Percentiles rank a stretch among this genome's conserved stretches.
phyloP scores from a whole-genome alignment of 768 basidiomycete species.

The Termitomyces sp. region DNA sequence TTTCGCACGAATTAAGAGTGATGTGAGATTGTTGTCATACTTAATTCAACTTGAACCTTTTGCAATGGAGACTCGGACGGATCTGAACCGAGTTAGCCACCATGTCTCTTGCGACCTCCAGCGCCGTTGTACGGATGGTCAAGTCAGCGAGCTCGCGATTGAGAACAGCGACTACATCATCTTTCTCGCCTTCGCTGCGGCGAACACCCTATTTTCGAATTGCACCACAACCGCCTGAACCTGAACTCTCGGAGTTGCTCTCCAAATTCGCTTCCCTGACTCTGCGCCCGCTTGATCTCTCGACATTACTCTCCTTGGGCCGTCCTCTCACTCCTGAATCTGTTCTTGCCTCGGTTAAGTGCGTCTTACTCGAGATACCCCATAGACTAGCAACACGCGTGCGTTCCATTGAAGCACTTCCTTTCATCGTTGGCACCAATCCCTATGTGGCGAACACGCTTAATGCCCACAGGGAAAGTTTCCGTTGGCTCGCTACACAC shows the following conservation, averaged over 20 bases:
- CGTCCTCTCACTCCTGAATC: slow-evolving; percentile 70
- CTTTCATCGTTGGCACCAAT: slow-evolving; percentile 88
- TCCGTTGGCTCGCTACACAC: slow-evolving; percentile 66
- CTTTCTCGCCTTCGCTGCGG: not conserved
- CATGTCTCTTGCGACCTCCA: slow-evolving; percentile 8
- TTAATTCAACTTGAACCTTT: not conserved
- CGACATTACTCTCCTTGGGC: slow-evolving; percentile 72
- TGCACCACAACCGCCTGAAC: slow-evolving; percentile 48
- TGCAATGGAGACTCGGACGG: slow-evolving; percentile 10
- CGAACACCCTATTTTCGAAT: slow-evolving; percentile 29
- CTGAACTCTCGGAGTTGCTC: slow-evolving; percentile 58
- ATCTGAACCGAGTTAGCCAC: slow-evolving; percentile 11
- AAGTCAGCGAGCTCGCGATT: slow-evolving; percentile 10
- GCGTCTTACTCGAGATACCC: slow-evolving; percentile 75
- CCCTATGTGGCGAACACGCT: slow-evolving; percentile 78
- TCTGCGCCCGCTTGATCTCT: slow-evolving; percentile 69
- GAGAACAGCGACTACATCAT: slow-evolving; percentile 10
- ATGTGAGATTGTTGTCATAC: not conserved
- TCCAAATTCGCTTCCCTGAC: slow-evolving; percentile 58
- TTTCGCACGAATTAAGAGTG: not conserved
- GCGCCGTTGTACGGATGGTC: slow-evolving; percentile 3
- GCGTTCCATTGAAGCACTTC: slow-evolving; percentile 69
- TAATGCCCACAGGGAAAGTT: slow-evolving; percentile 66
- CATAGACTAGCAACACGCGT: slow-evolving; percentile 74
- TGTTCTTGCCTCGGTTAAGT: slow-evolving; percentile 70